Percentiles rank a stretch among this genome's conserved stretches.
phyloP scores from a whole-genome alignment of 805 yeast genomes.

The Schizosaccharomyces cryophilus region DNA sequence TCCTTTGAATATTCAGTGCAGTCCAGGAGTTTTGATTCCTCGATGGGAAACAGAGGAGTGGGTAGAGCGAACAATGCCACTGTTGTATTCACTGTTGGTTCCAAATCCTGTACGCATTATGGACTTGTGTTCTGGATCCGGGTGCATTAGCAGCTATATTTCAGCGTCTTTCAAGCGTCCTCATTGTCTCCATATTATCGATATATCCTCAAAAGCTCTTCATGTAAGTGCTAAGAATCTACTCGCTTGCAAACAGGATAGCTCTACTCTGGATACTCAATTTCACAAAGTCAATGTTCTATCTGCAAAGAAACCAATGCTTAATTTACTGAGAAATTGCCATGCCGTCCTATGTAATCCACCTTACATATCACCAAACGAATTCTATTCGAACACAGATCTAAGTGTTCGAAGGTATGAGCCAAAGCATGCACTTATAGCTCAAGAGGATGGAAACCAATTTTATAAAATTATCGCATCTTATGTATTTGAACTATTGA shows the following conservation, averaged over 20 bases:
- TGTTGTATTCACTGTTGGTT: background rate
- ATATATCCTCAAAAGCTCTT: constrained; percentile 30
- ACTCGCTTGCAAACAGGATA: too few species aligned
- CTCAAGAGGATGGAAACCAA: background rate
- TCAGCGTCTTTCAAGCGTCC: background rate
- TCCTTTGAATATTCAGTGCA: constrained; percentile 30
- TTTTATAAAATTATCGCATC: background rate
- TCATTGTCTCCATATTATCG: constrained; percentile 21
- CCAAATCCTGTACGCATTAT: background rate
- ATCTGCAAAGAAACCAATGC: background rate
- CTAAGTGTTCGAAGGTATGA: constrained; percentile 47
- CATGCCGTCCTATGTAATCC: constrained; percentile 67
- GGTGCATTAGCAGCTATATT: constrained; percentile 50
- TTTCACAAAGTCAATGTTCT: constrained; percentile 5
- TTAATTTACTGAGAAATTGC: constrained; percentile 4
- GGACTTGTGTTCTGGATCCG: constrained; percentile 74
- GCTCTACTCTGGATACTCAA: constrained; percentile 5
- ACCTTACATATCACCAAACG: constrained; percentile 47
- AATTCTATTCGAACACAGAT: constrained; percentile 19
- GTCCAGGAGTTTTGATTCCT: constrained; percentile 54
- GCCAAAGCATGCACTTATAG: constrained; percentile 49
- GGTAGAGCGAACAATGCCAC: constrained; percentile 17
- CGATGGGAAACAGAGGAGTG: constrained; percentile 93
- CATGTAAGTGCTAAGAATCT: constrained; percentile 24
- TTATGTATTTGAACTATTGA: too few species aligned